Percentiles rank a stretch among this genome's conserved stretches.
phyloP scores from a whole-genome alignment of 495 filamentous ascomycete species.

The Penicillium flavigenum region DNA sequence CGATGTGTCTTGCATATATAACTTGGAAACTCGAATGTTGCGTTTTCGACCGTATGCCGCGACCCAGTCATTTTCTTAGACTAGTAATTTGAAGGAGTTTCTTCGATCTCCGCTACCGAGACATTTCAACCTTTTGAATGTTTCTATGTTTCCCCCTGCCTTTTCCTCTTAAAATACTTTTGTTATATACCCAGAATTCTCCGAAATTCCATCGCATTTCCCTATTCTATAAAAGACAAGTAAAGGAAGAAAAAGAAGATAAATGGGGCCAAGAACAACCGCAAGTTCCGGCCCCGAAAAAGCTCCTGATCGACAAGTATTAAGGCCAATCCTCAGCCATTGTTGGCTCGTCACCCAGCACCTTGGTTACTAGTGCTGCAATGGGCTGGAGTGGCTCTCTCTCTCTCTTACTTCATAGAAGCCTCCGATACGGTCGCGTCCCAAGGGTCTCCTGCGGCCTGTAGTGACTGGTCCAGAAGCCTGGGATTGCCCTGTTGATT shows the following conservation, averaged over 20 bases:
- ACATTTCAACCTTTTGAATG: conserved; percentile 13
- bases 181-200: background rate
- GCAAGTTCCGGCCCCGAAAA: conserved; percentile 13
- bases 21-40: conserved; percentile 16
- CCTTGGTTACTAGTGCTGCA: conserved; percentile 25
- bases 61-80: conserved; percentile 34
- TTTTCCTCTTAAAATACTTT: background rate
- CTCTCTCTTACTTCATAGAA: conserved; percentile 10
- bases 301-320: conserved; percentile 26
- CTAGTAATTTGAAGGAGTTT: conserved; percentile 14
- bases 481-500: conserved; percentile 32
- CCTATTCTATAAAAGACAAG: background rate
- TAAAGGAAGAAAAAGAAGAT: background rate
- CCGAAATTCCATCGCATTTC: background rate
- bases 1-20: background rate
- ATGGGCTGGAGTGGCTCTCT: conserved; percentile 23
- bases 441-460: conserved; percentile 27
- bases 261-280: background rate
- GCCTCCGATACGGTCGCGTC: conserved; percentile 31
- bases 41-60: conserved; percentile 27
- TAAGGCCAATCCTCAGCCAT: conserved; percentile 10
- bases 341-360: conserved; percentile 24
- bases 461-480: conserved; percentile 28
- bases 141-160: conserved; percentile 4
- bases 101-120: conserved; percentile 15